Percentiles rank a stretch among this genome's conserved stretches.
These are phyloP conservation scores for Pseudogymnoascus sp. DNA, from an alignment of 2,329 filamentous ascomycete species.

Conservation along the genomic window DNA sequence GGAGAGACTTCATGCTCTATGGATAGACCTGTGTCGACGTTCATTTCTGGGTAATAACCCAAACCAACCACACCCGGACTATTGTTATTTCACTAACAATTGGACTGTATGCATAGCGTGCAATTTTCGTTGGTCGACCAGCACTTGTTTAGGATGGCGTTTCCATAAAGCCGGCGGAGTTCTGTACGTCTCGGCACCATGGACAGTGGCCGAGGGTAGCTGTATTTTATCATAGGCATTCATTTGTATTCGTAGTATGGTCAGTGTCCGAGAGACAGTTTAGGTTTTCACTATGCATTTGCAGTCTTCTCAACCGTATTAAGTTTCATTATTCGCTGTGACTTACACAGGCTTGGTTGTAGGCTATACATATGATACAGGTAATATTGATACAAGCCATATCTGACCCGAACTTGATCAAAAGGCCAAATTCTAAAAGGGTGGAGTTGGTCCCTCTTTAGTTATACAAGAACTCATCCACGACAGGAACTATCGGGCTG, in stretches of 20 bases:
- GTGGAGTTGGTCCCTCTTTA: neutral
- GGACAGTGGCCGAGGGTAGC: neutral
- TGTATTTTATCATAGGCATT: neutral
- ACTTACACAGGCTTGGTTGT: neutral
- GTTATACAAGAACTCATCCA: conserved; percentile 3
- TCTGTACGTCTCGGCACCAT: neutral
- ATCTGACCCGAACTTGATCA: neutral
- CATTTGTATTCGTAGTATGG: neutral
- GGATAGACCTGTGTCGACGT: neutral
- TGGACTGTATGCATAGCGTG: neutral
- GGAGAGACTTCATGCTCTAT: neutral
- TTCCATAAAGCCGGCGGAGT: neutral
- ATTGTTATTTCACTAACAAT: neutral
- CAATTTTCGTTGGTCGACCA: neutral
- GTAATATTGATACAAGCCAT: neutral
- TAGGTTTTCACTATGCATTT: neutral
- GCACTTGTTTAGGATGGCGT: neutral
- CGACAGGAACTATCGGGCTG: neutral
- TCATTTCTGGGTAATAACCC: neutral
- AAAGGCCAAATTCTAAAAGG: neutral
- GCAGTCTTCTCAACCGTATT: neutral
- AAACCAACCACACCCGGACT: neutral
- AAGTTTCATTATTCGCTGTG: conserved; percentile 1
- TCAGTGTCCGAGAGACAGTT: neutral
- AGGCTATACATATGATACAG: conserved; percentile 2